Conservation (phyloP, 2,329 filamentous ascomycete species). For the Hypoxylon sp. region DNA sequence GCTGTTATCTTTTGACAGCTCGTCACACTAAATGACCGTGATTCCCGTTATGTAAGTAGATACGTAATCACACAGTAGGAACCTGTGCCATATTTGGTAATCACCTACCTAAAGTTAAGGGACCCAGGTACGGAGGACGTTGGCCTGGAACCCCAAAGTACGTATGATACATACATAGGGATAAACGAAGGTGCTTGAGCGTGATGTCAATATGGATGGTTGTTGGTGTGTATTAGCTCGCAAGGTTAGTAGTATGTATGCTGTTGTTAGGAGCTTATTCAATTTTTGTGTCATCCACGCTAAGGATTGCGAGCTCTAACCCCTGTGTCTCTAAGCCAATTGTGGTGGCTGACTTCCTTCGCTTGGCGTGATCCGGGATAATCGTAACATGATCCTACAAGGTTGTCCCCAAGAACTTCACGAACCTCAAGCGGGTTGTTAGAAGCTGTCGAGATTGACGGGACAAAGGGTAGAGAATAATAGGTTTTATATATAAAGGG, state of each 20-base stretch:
- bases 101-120: not conserved
- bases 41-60: conserved; percentile 10
- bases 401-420: conserved; percentile 1
- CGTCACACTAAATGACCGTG: conserved; percentile 1
- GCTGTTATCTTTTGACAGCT: conserved; percentile 2
- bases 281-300: conserved; percentile 40
- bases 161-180: not conserved
- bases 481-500: not conserved
- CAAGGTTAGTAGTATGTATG: conserved; percentile 2
- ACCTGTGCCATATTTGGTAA: not conserved
- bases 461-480: not conserved
- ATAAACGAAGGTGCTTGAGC: not conserved
- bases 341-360: conserved; percentile 12
- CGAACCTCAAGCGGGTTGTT: not conserved
- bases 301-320: conserved; percentile 46
- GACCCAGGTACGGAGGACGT: not conserved
- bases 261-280: conserved; percentile 12
- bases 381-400: conserved; percentile 17
- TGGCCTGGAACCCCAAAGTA: not conserved
- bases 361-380: conserved; percentile 27
- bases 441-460: not conserved
- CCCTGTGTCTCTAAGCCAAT: conserved; percentile 39
- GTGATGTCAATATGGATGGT: not conserved
- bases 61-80: conserved; percentile 8
- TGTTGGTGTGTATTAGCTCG: not conserved